Evolutionary conservation across 257 asterid species (phyloP).

Genomic region (Solanum habrochaites): DNA sequence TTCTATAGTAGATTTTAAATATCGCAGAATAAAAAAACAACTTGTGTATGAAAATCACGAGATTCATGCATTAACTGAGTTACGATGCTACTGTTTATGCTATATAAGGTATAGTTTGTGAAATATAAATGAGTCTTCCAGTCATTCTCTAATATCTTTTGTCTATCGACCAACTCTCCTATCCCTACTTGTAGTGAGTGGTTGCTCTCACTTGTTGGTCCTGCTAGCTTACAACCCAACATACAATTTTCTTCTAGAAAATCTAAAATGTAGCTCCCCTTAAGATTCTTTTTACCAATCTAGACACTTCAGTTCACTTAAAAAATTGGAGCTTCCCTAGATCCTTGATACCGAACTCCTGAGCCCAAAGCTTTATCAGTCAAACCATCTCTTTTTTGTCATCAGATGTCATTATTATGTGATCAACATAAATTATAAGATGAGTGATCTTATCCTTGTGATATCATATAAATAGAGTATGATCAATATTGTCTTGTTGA

Average conservation of each 20-base stretch:
- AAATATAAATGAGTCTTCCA: neutral
- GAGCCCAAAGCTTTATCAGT: neutral
- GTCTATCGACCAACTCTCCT: neutral
- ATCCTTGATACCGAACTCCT: neutral
- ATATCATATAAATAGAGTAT: neutral
- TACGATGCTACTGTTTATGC: neutral
- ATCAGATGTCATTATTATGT: neutral
- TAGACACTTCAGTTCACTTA: neutral
- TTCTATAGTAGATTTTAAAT: neutral
- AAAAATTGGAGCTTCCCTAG: neutral
- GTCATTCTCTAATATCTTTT: neutral
- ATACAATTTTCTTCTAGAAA: neutral
- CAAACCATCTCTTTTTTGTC: neutral
- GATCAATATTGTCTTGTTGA: neutral
- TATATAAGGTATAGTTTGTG: neutral
- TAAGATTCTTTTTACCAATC: neutral
- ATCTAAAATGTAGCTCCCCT: neutral
- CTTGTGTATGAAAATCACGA: neutral
- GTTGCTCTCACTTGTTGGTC: neutral
- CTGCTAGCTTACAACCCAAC: neutral
- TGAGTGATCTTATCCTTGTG: neutral
- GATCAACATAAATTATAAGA: neutral
- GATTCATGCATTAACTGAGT: neutral
- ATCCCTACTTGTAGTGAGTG: neutral
- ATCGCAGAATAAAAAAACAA: neutral